These are phyloP conservation scores for Dioscorea zingiberensis DNA, from an alignment of 106 monocot species.

Conservation along the genomic window DNA sequence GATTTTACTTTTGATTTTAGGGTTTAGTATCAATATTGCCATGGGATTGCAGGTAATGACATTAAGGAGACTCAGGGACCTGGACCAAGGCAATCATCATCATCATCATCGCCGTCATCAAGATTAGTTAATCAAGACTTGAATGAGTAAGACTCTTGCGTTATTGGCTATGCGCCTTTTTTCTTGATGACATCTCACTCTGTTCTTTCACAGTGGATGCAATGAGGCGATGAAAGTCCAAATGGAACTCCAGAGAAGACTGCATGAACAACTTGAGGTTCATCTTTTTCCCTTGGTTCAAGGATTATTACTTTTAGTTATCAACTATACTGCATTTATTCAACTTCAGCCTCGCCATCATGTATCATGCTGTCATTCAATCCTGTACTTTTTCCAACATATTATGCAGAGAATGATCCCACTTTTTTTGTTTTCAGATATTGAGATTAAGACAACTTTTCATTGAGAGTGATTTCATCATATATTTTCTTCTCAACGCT, in stretches of 20 bases:
- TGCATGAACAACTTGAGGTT: conserved; percentile 66
- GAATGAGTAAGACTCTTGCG: conserved; percentile 35
- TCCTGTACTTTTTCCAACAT: no score
- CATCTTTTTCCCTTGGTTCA: conserved; percentile 1
- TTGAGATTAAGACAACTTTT: no score
- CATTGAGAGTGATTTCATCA: no score
- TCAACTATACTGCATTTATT: no score
- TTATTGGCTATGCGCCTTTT: not conserved
- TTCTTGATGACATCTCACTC: not conserved
- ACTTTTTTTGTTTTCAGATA: no score
- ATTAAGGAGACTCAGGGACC: conserved; percentile 16
- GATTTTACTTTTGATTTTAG: no score
- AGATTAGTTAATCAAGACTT: conserved; percentile 23
- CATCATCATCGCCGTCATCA: conserved; percentile 20
- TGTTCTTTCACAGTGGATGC: conserved; percentile 38
- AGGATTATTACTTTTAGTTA: no score
- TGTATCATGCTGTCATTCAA: no score
- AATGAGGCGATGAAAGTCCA: conserved; percentile 72
- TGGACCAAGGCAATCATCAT: conserved; percentile 4
- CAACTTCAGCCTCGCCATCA: no score
- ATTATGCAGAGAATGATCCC: no score
- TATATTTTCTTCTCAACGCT: no score
- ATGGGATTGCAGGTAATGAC: conserved; percentile 15
- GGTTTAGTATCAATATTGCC: not conserved
- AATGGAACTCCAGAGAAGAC: conserved; percentile 67